Conservation (phyloP, 805 yeast genomes). For the Sugiyamaella chiloensis region DNA sequence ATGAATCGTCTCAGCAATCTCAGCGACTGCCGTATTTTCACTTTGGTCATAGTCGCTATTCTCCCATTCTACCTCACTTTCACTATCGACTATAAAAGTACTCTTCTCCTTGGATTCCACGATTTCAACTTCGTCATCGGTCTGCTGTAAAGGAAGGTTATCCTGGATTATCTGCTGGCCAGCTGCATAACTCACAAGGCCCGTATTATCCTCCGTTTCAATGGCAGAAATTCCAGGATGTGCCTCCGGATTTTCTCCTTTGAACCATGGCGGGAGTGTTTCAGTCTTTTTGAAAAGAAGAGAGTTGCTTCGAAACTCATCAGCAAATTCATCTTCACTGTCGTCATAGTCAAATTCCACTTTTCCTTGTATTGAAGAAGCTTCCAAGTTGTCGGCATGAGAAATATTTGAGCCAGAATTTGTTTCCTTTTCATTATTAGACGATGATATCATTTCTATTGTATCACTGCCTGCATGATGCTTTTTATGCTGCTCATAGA, state of each 20-base stretch:
- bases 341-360: background rate
- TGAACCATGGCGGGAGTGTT: constrained; percentile 19
- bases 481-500: constrained; percentile 19
- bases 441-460: too few relatives aligned
- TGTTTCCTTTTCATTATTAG: background rate
- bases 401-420: background rate
- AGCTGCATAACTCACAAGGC: constrained; percentile 9
- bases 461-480: background rate
- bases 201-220: constrained; percentile 7
- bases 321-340: constrained; percentile 3
- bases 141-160: background rate
- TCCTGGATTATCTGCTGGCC: constrained; percentile 5
- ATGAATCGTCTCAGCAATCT: background rate
- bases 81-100: background rate
- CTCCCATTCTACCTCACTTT: background rate
- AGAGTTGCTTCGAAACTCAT: constrained; percentile 2
- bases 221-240: constrained; percentile 16
- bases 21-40: background rate
- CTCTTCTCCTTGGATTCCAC: too few relatives aligned
- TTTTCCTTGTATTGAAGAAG: background rate
- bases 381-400: background rate
- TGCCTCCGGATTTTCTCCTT: constrained; percentile 20
- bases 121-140: background rate
- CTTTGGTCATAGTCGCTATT: too few relatives aligned
- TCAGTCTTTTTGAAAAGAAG: constrained; percentile 10